These are phyloP conservation scores for Suhomyces ambrosiae DNA, from an alignment of 1,139 yeast genomes.

Conservation along the genomic window DNA sequence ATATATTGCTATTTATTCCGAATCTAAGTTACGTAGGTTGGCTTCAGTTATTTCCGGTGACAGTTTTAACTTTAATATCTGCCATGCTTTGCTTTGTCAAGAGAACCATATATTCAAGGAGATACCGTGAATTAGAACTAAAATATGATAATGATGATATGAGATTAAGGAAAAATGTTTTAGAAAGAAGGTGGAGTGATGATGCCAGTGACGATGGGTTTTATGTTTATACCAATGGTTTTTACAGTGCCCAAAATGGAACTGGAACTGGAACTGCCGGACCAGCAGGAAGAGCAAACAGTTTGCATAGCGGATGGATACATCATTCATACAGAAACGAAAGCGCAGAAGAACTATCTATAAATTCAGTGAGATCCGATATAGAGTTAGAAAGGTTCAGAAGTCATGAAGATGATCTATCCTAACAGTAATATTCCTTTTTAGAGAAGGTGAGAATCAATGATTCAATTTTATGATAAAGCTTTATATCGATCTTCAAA, in stretches of 20 bases:
- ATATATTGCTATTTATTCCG: slow-evolving; percentile 44
- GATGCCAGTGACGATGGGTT: slow-evolving; percentile 49
- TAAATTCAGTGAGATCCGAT: slow-evolving; percentile 16
- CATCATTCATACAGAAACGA: slow-evolving; percentile 23
- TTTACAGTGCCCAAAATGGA: slow-evolving; percentile 28
- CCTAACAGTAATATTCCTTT: neutral
- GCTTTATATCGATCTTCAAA: too few species aligned
- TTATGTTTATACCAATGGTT: slow-evolving; percentile 49
- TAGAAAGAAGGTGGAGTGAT: slow-evolving; percentile 28
- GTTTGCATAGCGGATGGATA: slow-evolving; percentile 24
- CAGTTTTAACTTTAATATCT: slow-evolving; percentile 37
- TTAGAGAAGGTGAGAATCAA: neutral
- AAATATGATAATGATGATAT: slow-evolving; percentile 40
- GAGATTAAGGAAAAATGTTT: slow-evolving; percentile 30
- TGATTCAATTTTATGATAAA: too few species aligned
- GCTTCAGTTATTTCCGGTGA: slow-evolving; percentile 46
- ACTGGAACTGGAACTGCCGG: slow-evolving; percentile 1
- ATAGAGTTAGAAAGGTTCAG: slow-evolving; percentile 5
- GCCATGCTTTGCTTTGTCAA: slow-evolving; percentile 45
- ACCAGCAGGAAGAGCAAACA: slow-evolving; percentile 9
- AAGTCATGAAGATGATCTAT: neutral
- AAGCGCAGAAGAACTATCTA: slow-evolving; percentile 21
- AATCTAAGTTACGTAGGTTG: slow-evolving; percentile 46
- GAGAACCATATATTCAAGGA: slow-evolving; percentile 40
- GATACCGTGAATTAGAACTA: slow-evolving; percentile 37